phyloP scores from a whole-genome alignment of 805 yeast species.

The Saccharomyces eubayanus region DNA sequence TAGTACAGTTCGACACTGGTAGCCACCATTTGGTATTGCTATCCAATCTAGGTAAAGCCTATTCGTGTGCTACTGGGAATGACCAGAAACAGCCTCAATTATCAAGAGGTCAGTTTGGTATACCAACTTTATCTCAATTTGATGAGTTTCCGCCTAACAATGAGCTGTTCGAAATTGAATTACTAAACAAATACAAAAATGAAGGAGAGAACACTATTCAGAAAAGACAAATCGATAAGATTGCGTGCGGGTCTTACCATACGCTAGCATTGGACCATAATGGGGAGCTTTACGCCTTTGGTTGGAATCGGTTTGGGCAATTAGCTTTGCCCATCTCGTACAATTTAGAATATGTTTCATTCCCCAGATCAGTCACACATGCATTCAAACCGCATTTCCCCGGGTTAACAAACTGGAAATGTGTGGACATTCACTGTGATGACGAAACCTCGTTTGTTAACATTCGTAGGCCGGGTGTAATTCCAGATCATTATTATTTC shows the following conservation, averaged over 20 bases:
- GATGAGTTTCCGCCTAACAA: conserved; percentile 44
- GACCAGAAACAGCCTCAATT: conserved; percentile 13
- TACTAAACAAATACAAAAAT: conserved; percentile 20
- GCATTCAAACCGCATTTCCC: conserved; percentile 34
- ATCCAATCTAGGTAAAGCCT: conserved; percentile 52
- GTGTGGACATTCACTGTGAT: conserved; percentile 56
- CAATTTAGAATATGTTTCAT: conserved; percentile 58
- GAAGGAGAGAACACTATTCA: conserved; percentile 10
- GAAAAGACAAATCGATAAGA: conserved; percentile 42
- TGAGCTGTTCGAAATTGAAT: conserved; percentile 38
- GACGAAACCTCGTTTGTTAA: conserved; percentile 55
- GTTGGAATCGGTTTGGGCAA: conserved; percentile 79
- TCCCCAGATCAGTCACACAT: conserved; percentile 50
- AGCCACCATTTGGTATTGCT: conserved; percentile 58
- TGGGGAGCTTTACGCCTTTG: conserved; percentile 81
- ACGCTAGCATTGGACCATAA: conserved; percentile 57
- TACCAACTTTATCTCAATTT: conserved; percentile 64
- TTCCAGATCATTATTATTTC: conserved; percentile 34
- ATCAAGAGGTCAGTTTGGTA: conserved; percentile 77
- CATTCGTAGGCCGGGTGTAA: conserved; percentile 26
- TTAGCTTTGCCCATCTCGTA: conserved; percentile 62
- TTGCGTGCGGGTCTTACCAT: conserved; percentile 71
- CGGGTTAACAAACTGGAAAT: conserved; percentile 36
- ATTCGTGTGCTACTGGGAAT: conserved; percentile 52
- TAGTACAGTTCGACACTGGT: conserved; percentile 51